Conservation (phyloP, 164 flowering plant species). For the Euptelea pleiosperma region DNA sequence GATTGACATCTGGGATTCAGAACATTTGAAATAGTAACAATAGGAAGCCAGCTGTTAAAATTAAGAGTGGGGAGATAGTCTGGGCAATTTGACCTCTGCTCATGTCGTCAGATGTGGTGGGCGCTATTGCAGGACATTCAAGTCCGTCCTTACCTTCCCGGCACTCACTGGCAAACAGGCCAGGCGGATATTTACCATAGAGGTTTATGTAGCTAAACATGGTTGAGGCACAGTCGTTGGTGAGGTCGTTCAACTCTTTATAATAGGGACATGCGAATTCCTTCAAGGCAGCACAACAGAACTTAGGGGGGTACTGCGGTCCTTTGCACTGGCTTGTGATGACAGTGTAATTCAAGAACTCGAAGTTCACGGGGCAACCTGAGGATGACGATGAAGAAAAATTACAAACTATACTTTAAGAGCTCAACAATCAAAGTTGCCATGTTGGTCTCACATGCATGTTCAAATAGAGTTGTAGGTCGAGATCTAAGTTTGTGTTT, state of each 20-base stretch:
- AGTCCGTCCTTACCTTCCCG: conserved; percentile 6
- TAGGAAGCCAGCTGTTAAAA: conserved; percentile 10
- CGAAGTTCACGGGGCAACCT: conserved; percentile 45
- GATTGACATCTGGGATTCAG: background rate
- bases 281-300: conserved; percentile 41
- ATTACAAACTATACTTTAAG: background rate
- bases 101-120: conserved; percentile 1
- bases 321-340: conserved; percentile 61
- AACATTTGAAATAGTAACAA: conserved; percentile 11
- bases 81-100: conserved; percentile 5
- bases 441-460: too few species aligned
- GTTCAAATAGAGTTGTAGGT: background rate
- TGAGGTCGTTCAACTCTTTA: conserved; percentile 29
- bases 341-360: conserved; percentile 51
- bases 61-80: conserved; percentile 5
- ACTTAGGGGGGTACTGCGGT: conserved; percentile 34
- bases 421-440: background rate
- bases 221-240: conserved; percentile 42
- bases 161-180: conserved; percentile 26
- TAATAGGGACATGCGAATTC: conserved; percentile 42
- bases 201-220: conserved; percentile 50
- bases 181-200: conserved; percentile 51
- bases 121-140: conserved; percentile 16
- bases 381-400: conserved; percentile 5
- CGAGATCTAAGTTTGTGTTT: background rate